These are phyloP conservation scores for Entomortierella lignicola DNA, from an alignment of 192 early-diverging fungal species.

Conservation along the genomic window DNA sequence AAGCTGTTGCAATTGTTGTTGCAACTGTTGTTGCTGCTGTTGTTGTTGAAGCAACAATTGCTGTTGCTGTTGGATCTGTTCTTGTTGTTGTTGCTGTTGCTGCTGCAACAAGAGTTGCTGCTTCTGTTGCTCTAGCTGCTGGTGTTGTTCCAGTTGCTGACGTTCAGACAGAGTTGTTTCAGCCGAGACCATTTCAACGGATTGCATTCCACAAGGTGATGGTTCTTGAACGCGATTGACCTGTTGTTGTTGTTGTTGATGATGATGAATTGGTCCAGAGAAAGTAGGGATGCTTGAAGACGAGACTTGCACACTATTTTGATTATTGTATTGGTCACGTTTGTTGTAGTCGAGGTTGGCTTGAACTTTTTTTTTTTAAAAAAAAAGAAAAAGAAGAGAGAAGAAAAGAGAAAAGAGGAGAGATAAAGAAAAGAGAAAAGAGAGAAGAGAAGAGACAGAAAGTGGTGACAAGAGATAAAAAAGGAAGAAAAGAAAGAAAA, in stretches of 20 bases:
- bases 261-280: not conserved
- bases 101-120: conserved; percentile 19
- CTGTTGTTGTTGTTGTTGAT: conserved; percentile 25
- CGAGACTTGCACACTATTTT: not conserved
- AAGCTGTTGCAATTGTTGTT: conserved; percentile 1
- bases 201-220: conserved; percentile 32
- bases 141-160: conserved; percentile 34
- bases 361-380: not conserved
- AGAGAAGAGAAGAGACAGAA: conserved; percentile 1
- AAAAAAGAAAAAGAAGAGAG: not conserved
- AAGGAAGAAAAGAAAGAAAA: not conserved
- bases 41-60: conserved; percentile 3
- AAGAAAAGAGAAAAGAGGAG: not conserved
- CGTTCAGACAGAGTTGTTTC: conserved; percentile 32
- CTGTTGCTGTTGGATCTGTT: conserved; percentile 6
- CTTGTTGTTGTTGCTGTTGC: conserved; percentile 25
- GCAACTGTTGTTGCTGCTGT: conserved; percentile 1
- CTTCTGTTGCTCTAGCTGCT: conserved; percentile 34
- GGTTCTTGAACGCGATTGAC: conserved; percentile 9
- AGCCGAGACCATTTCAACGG: conserved; percentile 51
- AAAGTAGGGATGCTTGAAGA: not conserved
- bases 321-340: too few species aligned
- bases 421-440: not conserved
- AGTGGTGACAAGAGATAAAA: not conserved
- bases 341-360: not conserved